phyloP scores from a whole-genome alignment of 495 filamentous ascomycete genomes.

The Neurospora sp. region DNA sequence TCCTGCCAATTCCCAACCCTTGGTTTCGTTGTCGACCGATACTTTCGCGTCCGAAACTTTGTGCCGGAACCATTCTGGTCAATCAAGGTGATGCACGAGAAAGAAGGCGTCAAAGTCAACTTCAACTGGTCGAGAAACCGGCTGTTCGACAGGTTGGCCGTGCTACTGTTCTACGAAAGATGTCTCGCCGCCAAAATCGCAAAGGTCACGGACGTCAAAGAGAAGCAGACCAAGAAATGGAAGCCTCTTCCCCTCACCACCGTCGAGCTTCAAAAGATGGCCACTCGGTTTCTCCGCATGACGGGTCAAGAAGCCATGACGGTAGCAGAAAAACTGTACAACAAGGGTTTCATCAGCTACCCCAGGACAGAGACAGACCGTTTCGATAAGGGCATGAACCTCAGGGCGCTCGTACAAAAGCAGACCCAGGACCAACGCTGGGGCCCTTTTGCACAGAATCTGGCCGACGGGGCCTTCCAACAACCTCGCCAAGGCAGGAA shows the following conservation, averaged over 20 bases:
- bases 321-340: constrained; percentile 82
- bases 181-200: constrained; percentile 71
- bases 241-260: constrained; percentile 89
- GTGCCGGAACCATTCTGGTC: constrained; percentile 87
- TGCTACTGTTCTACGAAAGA: constrained; percentile 72
- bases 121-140: constrained; percentile 78
- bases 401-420: constrained; percentile 70
- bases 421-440: constrained; percentile 66
- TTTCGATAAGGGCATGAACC: constrained; percentile 83
- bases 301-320: constrained; percentile 82
- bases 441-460: constrained; percentile 73
- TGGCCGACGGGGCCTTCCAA: constrained; percentile 70
- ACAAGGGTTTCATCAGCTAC: constrained; percentile 92
- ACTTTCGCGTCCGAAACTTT: constrained; percentile 86
- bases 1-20: constrained; percentile 96
- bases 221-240: constrained; percentile 91
- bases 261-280: constrained; percentile 97
- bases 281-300: constrained; percentile 73
- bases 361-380: constrained; percentile 95
- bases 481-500: constrained; percentile 72
- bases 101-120: constrained; percentile 67
- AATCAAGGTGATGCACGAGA: constrained; percentile 72
- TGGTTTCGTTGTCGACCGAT: constrained; percentile 93
- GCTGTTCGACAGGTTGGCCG: constrained; percentile 79
- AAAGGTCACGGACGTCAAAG: constrained; percentile 69